Evolutionary conservation across 192 early-diverging fungal genomes (phyloP), one percentile per base, ranked within the genome.

Genomic region (Rhizoclosmatium sp.): DNA sequence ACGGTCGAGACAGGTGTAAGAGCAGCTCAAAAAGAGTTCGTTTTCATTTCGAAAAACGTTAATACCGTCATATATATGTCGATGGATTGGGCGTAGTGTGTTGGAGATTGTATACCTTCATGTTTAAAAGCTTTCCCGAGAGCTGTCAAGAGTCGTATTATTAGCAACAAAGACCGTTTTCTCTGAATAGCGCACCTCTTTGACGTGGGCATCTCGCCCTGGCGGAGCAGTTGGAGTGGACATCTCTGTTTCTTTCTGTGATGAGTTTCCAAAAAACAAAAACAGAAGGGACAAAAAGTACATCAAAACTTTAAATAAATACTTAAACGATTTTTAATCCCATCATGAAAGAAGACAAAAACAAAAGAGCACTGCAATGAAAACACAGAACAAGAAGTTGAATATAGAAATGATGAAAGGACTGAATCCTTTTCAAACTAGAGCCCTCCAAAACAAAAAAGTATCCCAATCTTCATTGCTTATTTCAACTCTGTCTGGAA

Each of bases 401-500:
- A 12, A 54, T 54, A 12, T 54, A 54, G 16, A 54, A 54, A 54
- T 54, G 9, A 54, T 16, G 16, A 7, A 54, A 54, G 51, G 16
- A 54, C 9, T 54, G 16, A 16, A 7, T 54, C 51, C 51, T 16
- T 54, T 16, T 16, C 51, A 7, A 7, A 7, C 51, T 54, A 12
- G 5, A 5, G 51, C 51, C 51, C 9, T 64, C 21, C n/a, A 64
- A 64, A 64, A 1, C 10, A 58, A 16, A 58, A 58, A 58, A 58
- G 10, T 16, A 10, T 58, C 10, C 10, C 10, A 58, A 10, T 10
- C 39, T 21, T 48, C 65, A 47, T 47, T 31, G 69, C 62, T 64
- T 85, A 89, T 16, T 82, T 66, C 47, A 90, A 56, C 41, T 86
- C 60, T n/a, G 94, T 94, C 47, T 89, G 85, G 82, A 94, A 94